Base-by-base conservation (phyloP, 805 yeast species). In the Metschnikowia chrysomelidarum region DNA sequence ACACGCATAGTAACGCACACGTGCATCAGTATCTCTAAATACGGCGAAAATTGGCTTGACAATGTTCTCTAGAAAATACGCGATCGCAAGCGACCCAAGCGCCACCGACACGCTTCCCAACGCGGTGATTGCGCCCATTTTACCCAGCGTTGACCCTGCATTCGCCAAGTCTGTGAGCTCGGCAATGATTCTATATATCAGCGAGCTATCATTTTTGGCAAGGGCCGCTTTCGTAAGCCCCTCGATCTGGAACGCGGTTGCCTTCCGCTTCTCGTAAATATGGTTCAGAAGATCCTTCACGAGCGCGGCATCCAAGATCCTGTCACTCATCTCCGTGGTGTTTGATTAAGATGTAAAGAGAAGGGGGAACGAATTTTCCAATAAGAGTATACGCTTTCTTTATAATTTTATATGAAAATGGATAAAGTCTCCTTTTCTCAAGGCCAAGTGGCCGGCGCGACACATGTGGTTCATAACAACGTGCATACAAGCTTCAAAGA, bases 61-160 rank as follows among this genome's bases (percentile, higher is more conserved):
- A 38, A 93, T 88, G 34, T 80, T 85, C 40, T 87, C 93, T 31
- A 93, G 61, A 51, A 87, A 91, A 38, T 68, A 67, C 0, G 96
- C 93, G 22, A 93, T 87, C 30, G 89, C 91, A 47, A 77, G 78
- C 25, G 75, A 73, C 2, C 98, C 97, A 19, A 93, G 62, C 0
- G 98, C 98, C 37, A 93, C 89, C 0, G 96, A 88, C 4, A 88
- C 93, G 9, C 96, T 95, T 4, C 98, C 98, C 13, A 93, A 66
- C 0, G 98, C 98, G 47, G 95, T 91, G 26, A 91, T 71, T 0
- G 98, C 97, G 12, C 98, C 98, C 69, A 88, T 89, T 49, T 96
- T 75, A 12, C 69, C 69, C 5, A 95, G 87, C 31, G 62, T 65
- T 25, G 71, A 84, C 72, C 33, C 96, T 79, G 62, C 86, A 32